Percentiles rank a stretch among this genome's conserved stretches.
These are phyloP conservation scores for Microthyrium microscopicum DNA, from an alignment of 2,329 filamentous ascomycete species.

Conservation along the genomic window DNA sequence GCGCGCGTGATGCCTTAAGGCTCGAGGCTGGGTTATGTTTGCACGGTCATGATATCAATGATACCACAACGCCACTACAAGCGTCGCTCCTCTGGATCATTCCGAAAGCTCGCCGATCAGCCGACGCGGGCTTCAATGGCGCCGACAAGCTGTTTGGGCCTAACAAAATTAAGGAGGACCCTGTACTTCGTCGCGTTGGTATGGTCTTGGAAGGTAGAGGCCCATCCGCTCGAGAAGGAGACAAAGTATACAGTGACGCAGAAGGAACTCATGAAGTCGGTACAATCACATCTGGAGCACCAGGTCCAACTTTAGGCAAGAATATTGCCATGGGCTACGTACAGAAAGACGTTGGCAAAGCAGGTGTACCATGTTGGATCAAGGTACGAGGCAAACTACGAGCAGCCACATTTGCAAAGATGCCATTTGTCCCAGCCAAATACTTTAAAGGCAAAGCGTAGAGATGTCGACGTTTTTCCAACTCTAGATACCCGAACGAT, in stretches of 20 bases:
- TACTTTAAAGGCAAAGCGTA: slow-evolving; percentile 42
- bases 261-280: slow-evolving; percentile 56
- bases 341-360: slow-evolving; percentile 64
- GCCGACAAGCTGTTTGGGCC: slow-evolving; percentile 62
- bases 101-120: slow-evolving; percentile 57
- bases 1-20: slow-evolving; percentile 77
- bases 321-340: slow-evolving; percentile 97
- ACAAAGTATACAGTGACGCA: slow-evolving; percentile 53
- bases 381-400: slow-evolving; percentile 61
- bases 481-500: no score
- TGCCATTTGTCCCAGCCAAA: slow-evolving; percentile 73
- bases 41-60: slow-evolving; percentile 96
- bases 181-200: slow-evolving; percentile 59
- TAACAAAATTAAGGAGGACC: slow-evolving; percentile 55
- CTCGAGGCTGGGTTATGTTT: slow-evolving; percentile 97
- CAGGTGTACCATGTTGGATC: slow-evolving; percentile 64
- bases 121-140: slow-evolving; percentile 66
- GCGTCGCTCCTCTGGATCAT: slow-evolving; percentile 65
- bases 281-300: slow-evolving; percentile 73
- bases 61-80: slow-evolving; percentile 52
- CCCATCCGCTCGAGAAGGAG: slow-evolving; percentile 80
- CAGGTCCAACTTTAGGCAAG: slow-evolving; percentile 67
- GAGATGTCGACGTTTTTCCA: no score
- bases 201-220: slow-evolving; percentile 61
- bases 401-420: slow-evolving; percentile 62